Base-by-base conservation (phyloP, 2,329 filamentous ascomycete genomes). In the Chalara sp. region DNA sequence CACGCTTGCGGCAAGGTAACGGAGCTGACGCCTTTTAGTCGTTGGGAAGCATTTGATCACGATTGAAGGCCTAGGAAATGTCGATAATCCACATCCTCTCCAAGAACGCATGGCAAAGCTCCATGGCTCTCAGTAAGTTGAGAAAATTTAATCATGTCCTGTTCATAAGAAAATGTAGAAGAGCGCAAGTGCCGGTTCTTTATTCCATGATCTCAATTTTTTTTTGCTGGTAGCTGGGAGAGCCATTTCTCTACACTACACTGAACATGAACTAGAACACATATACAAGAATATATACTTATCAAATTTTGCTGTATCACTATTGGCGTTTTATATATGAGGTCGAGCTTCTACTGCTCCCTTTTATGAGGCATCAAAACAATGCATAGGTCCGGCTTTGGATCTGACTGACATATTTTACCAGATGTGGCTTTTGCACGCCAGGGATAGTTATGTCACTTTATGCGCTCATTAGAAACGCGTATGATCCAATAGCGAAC, bases 21-120 rank as follows among this genome's bases (percentile, higher is more conserved):
- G 21, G 89, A 90, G 6, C 91, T 92, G 7, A 77, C 96, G 45
- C 86, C 88, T 58, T 93, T 88, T 61, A 58, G 79, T 96, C 46
- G 91, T 96, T 65, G 92, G 92, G 43, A 97, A 97, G 67, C 92
- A 97, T 78, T 88, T 96, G 63, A 90, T 97, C 65, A 97, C 92
- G 1, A 84, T 97, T 40, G 92, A 97, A 70, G 92, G 92, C 5
- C 95, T 97, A 60, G 92, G 92, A 13, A 86, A 85, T 65, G 83
- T 87, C 30, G 85, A 91, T 66, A 80, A 78, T 43, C 92, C 92
- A 6, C 92, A 97, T 70, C 88, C 92, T 1, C 75, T 86, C 2
- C 92, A 96, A 66, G 90, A 97, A 70, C 80, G 92, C 37, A 86
- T 97, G 61, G 91, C 92, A 39, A 87, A 87, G 68, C 81, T 86